Conservation (phyloP, 345 rosid species). For the Fremontodendron californicum region DNA sequence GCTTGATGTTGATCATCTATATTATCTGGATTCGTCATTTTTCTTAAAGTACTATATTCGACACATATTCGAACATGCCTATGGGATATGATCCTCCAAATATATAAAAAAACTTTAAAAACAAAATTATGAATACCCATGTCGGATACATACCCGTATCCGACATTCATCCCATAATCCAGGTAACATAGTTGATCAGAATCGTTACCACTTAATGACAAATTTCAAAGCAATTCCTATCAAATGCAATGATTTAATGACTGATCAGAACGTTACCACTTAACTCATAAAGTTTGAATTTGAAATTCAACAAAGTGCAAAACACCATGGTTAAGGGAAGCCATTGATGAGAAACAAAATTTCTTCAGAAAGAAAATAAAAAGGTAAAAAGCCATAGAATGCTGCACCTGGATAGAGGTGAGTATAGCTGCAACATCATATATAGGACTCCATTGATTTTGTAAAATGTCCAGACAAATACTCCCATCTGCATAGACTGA, state of each 20-base stretch:
- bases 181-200: neutral
- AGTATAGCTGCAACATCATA: conserved; percentile 98
- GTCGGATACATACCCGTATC: too few species aligned
- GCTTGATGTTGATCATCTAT: too few species aligned
- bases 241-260: too few species aligned
- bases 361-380: neutral
- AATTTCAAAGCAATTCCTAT: too few species aligned
- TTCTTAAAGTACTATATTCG: neutral
- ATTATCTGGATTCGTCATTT: too few species aligned
- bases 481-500: conserved; percentile 97
- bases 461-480: conserved; percentile 88
- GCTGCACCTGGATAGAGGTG: conserved; percentile 81
- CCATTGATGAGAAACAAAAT: neutral
- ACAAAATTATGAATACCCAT: too few species aligned
- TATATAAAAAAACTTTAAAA: too few species aligned
- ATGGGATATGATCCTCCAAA: too few species aligned
- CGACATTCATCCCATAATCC: too few species aligned
- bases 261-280: too few species aligned
- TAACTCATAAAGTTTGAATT: neutral
- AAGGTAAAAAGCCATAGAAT: neutral
- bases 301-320: neutral
- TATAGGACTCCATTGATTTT: conserved; percentile 98
- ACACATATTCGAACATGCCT: neutral
- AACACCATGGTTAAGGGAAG: neutral
- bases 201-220: too few species aligned